Evolutionary conservation across 1,284 basidiomycete genomes (phyloP), one percentile per base, ranked within the genome.

Genomic region (Tylopilus orsonianus): DNA sequence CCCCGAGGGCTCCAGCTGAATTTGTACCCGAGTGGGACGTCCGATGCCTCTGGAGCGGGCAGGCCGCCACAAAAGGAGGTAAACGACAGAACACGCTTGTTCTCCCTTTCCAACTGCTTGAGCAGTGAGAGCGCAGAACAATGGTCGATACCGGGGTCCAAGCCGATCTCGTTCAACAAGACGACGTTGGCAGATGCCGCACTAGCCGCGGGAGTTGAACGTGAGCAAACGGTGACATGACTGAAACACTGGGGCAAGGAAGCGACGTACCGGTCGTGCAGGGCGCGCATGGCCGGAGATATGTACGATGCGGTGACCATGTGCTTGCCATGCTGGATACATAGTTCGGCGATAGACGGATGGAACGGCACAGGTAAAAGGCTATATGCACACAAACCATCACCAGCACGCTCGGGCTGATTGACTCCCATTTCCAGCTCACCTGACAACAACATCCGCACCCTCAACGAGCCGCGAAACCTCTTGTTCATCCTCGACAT

Each of bases 111-210:
- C 2, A 91, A 66, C 41, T 74, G 70, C 46, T 77, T 72, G 27
- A 95, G 72, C 27, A 97, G 75, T 2, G 86, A 81, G 64, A 94
- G 81, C 0, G 94, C 93, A 18, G 90, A 93, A 66, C 89, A 87
- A 62, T 97, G 94, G 69, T 98, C 95, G 55, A 97, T 90, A n/a
- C 94, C 94, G 0, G 94, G 94, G 67, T 97, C 95, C 0, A 97
- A 74, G 2, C 94, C 94, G 40, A 97, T 93, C 70, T 97, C 95
- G 60, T 94, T 96, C 38, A 97, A 77, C 0, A 97, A 73, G 1
- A 95, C 72, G 14, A 97, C 81, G 38, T 83, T 79, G 0, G 81
- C 78, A 5, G 77, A 68, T 38, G 77, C 56, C 0, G 94, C 93
- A 3, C 90, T 92, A 34, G 19, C n/a, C n/a, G n/a, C n/a, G n/a